These are phyloP conservation scores for Aspergillus homomorphus DNA, from an alignment of 495 filamentous ascomycete species.

Conservation along the genomic window DNA sequence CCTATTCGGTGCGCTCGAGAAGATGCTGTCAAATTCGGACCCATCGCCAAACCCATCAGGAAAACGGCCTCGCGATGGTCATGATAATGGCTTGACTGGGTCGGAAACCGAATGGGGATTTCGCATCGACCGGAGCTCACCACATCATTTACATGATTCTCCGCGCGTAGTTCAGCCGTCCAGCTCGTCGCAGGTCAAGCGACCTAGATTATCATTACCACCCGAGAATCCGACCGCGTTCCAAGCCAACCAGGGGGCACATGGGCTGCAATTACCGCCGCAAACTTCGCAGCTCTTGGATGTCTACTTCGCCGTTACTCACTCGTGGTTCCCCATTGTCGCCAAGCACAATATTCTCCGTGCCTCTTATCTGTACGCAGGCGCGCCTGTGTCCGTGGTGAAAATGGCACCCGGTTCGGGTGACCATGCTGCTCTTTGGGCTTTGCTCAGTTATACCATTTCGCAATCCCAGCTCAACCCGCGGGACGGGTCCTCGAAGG, in stretches of 20 bases:
- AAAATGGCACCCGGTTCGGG: conserved; percentile 44
- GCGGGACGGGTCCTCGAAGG: conserved; percentile 22
- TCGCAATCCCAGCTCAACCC: conserved; percentile 34
- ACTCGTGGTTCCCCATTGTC: conserved; percentile 69
- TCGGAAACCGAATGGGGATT: conserved; percentile 34
- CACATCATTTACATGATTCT: conserved; percentile 29
- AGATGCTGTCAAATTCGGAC: conserved; percentile 47
- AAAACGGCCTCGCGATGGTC: conserved; percentile 39
- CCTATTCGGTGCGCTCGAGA: conserved; percentile 52
- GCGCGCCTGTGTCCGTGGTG: conserved; percentile 43
- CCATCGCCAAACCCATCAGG: conserved; percentile 18
- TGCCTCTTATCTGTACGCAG: conserved; percentile 49
- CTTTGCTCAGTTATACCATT: conserved; percentile 55
- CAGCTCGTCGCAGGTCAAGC: conserved; percentile 30
- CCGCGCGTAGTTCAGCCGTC: conserved; percentile 32
- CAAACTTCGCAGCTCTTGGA: conserved; percentile 66
- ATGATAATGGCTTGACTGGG: conserved; percentile 25
- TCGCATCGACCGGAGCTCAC: conserved; percentile 32
- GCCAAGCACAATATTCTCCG: conserved; percentile 65
- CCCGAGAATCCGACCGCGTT: conserved; percentile 16
- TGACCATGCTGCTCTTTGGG: conserved; percentile 64
- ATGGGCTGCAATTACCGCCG: conserved; percentile 48
- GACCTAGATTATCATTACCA: conserved; percentile 25
- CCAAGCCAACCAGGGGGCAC: conserved; percentile 16
- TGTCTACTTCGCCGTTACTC: conserved; percentile 68